Conservation (phyloP, 108 stramenopile species). For the Cyclotella kingstonii region DNA sequence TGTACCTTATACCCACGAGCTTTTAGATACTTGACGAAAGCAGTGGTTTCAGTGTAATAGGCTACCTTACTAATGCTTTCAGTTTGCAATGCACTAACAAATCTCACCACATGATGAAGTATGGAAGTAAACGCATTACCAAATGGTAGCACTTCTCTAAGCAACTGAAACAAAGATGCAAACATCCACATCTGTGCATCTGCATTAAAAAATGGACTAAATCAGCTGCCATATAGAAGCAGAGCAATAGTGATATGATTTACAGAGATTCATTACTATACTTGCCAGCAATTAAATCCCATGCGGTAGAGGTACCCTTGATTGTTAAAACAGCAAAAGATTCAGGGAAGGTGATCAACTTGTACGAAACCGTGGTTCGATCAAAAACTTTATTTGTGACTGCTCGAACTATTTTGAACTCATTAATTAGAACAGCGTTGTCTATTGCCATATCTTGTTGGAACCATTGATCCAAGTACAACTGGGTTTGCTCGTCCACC, state of each 20-base stretch:
- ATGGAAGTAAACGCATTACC: conserved; percentile 46
- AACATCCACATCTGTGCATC: conserved; percentile 76
- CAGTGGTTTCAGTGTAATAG: conserved; percentile 36
- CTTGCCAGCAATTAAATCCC: conserved; percentile 62
- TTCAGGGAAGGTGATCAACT: conserved; percentile 43
- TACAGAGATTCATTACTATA: too few species aligned
- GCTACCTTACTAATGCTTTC: conserved; percentile 28
- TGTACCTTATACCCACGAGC: conserved; percentile 4
- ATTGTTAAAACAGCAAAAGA: conserved; percentile 51
- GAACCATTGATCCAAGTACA: conserved; percentile 53
- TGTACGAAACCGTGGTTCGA: conserved; percentile 49
- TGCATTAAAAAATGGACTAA: too few species aligned
- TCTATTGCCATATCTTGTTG: conserved; percentile 38
- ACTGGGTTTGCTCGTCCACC: conserved; percentile 35
- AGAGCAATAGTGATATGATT: too few species aligned
- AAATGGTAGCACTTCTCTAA: conserved; percentile 59
- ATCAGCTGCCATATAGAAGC: too few species aligned
- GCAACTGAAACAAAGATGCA: conserved; percentile 56
- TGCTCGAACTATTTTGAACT: conserved; percentile 27
- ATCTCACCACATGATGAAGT: conserved; percentile 25
- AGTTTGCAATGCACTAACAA: conserved; percentile 22
- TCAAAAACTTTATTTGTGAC: conserved; percentile 5
- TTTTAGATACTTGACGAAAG: conserved; percentile 22
- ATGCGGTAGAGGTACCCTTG: conserved; percentile 61
- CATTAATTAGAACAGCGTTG: conserved; percentile 36